These are phyloP conservation scores for Podila horticola DNA, from an alignment of 192 early-diverging fungal species.

Conservation along the genomic window DNA sequence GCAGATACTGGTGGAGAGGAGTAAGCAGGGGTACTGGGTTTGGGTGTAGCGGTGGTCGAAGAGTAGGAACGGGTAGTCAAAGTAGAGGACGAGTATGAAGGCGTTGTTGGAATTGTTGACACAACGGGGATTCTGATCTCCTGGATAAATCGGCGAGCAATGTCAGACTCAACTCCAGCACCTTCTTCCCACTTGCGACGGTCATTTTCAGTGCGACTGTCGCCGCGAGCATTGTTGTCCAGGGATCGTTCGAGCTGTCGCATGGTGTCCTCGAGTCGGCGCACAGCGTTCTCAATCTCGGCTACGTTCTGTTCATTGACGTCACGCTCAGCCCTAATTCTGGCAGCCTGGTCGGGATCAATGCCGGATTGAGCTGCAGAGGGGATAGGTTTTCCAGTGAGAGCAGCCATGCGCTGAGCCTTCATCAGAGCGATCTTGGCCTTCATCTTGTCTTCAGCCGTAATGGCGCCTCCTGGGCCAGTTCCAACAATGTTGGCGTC, in stretches of 20 bases:
- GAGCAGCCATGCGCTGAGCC: conserved; percentile 60
- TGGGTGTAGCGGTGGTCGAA: background rate
- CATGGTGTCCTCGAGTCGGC: conserved; percentile 53
- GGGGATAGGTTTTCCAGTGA: conserved; percentile 56
- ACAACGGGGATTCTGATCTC: conserved; percentile 29
- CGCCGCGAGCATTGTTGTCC: conserved; percentile 26
- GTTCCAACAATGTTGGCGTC: conserved; percentile 56
- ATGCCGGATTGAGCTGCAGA: conserved; percentile 37
- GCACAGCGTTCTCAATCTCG: conserved; percentile 57
- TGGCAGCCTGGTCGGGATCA: conserved; percentile 56
- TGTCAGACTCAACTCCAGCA: conserved; percentile 54
- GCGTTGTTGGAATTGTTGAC: background rate
- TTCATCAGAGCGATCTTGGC: conserved; percentile 64
- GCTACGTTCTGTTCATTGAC: conserved; percentile 52
- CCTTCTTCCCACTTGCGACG: conserved; percentile 58
- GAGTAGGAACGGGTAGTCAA: conserved; percentile 3
- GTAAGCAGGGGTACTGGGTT: background rate
- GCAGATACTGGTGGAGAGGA: conserved; percentile 11
- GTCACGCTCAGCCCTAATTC: conserved; percentile 52
- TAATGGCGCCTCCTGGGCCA: conserved; percentile 62
- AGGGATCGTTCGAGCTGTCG: conserved; percentile 50
- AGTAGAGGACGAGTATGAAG: conserved; percentile 16
- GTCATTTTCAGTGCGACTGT: conserved; percentile 45
- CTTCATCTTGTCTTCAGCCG: conserved; percentile 61
- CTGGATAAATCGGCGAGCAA: conserved; percentile 56